Evolutionary conservation across 2,329 filamentous ascomycete species (phyloP), one percentile per base, ranked within the genome.

Genomic region (Sarocladium strictum): DNA sequence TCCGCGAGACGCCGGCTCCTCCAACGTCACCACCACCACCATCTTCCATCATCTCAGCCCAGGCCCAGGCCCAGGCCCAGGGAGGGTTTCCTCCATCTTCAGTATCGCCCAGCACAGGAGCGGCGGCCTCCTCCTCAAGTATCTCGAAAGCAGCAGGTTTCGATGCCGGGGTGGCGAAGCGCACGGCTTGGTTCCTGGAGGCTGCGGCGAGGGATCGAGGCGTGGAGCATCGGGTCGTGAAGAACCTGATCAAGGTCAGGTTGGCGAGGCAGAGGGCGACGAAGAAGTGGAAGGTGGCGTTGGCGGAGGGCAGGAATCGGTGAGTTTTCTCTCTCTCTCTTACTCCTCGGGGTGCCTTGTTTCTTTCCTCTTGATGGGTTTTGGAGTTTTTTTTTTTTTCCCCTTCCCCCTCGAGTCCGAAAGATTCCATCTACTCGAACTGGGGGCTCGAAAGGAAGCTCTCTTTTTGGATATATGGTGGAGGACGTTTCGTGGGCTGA

Each of bases 211-310:
- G 70, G 58, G 76, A 81, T 61, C 79, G 70, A 54, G 89, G 87
- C 0, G 61, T 90, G 29, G 89, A 93, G 73, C 87, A 92, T 66
- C 78, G 71, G 55, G 79, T 94, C 9, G 64, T 93, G 55, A 87
- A 84, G 69, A 91, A 87, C 59, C 66, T 93, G 49, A 62, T 89
- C 64, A 56, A 63, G 51, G 61, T 67, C 29, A 62, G 62, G 58
- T 32, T 58, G 49, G 54, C 56, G 45, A 58, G 62, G 53, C 53
- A 45, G 29, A 53, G 43, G 19, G 40, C 49, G 38, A 32, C 49
- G 45, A 56, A 51, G 29, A 33, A 32, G 24, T 67, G 67, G 58
- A 60, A 56, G 54, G 50, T 33, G 55, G 54, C 56, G 7, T 43
- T 57, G 10, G 55, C 7, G 23, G 24, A 63, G 52, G 62, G 56